phyloP scores from a whole-genome alignment of 208 protist genomes.

The Acanthamoeba healyi region DNA sequence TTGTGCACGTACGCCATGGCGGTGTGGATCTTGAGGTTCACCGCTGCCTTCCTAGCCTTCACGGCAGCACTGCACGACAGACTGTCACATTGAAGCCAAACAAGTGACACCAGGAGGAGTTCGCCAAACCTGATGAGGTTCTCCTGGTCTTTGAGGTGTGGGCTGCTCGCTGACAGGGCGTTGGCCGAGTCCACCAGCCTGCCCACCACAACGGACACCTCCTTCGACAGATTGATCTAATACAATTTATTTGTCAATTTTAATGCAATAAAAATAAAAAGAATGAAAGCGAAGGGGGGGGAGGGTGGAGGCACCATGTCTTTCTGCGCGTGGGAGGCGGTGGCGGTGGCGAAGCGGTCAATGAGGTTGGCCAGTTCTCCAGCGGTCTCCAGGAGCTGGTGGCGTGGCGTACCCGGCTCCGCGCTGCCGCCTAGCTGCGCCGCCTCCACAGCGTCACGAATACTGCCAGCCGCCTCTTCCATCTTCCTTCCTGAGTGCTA shows the following conservation, averaged over 20 bases:
- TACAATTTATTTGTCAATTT: not conserved
- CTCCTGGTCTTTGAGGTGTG: conserved; percentile 39
- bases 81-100: too few relatives aligned
- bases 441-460: conserved; percentile 16
- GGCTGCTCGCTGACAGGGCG: not conserved
- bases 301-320: not conserved
- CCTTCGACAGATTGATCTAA: conserved; percentile 21
- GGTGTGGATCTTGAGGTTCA: conserved; percentile 48
- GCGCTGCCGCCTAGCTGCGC: not conserved
- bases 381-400: not conserved
- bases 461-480: not conserved
- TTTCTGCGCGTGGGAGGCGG: not conserved
- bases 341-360: not conserved
- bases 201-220: conserved; percentile 4
- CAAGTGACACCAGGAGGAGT: too few relatives aligned
- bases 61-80: not conserved
- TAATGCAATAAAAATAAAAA: not conserved
- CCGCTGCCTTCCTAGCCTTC: not conserved
- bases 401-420: not conserved
- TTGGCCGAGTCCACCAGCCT: conserved; percentile 33
- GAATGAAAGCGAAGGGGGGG: not conserved
- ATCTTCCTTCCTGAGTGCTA: not conserved
- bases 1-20: conserved; percentile 20
- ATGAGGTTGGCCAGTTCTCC: conserved; percentile 12
- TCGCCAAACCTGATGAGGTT: conserved; percentile 54